phyloP scores from a whole-genome alignment of 306 rosid genomes.

The Ochetophila trinervis region DNA sequence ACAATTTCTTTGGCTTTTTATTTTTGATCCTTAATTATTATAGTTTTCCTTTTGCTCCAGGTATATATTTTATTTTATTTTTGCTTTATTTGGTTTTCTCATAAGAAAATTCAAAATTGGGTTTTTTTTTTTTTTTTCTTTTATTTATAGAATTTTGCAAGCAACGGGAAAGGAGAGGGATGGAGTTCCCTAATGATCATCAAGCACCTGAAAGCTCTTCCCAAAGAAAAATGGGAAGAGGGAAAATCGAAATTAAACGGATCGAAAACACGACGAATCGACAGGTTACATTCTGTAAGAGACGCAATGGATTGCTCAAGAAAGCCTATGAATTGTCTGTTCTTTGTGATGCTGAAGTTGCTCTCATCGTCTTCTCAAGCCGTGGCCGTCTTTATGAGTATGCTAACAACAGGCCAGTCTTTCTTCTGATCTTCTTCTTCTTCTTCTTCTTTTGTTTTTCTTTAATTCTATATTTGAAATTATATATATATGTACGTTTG shows the following conservation, averaged over 20 bases:
- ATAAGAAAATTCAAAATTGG: background rate
- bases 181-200: slow-evolving; percentile 52
- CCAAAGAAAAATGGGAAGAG: slow-evolving; percentile 79
- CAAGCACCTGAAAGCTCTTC: slow-evolving; percentile 60
- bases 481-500: background rate
- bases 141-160: slow-evolving; percentile 13
- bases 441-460: background rate
- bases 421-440: background rate
- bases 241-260: slow-evolving; percentile 82
- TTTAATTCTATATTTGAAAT: background rate
- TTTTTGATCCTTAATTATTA: background rate
- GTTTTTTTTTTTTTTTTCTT: background rate
- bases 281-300: slow-evolving; percentile 87
- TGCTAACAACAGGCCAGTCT: slow-evolving; percentile 72
- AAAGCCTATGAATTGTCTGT: slow-evolving; percentile 90
- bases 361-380: slow-evolving; percentile 83
- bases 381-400: slow-evolving; percentile 95
- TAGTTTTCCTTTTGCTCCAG: background rate
- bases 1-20: background rate
- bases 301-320: slow-evolving; percentile 85
- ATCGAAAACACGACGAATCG: slow-evolving; percentile 86
- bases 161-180: slow-evolving; percentile 2
- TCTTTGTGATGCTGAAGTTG: slow-evolving; percentile 90
- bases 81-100: background rate
- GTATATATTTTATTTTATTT: background rate